Conservation (phyloP, 192 early-diverging fungal genomes). For the Fimicolochytrium jonesii region DNA sequence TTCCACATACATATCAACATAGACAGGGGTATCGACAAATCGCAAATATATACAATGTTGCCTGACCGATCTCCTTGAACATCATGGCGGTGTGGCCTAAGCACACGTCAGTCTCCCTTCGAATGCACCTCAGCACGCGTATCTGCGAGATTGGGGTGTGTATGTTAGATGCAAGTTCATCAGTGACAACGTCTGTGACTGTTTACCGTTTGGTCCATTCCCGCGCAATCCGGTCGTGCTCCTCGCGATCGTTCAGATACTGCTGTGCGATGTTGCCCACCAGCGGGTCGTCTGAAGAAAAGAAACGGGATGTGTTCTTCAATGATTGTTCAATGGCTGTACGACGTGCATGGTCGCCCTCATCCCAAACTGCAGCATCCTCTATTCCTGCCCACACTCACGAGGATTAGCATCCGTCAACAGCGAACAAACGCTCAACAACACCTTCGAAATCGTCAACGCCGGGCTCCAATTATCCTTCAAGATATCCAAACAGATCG, state of each 20-base stretch:
- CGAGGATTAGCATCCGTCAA: slow-evolving; percentile 93
- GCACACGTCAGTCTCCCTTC: too few species aligned
- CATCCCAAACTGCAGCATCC: neutral
- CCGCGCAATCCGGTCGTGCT: slow-evolving; percentile 82
- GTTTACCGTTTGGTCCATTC: slow-evolving; percentile 93
- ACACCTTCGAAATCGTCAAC: slow-evolving; percentile 90
- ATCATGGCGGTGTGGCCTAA: too few species aligned
- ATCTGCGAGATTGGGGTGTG: too few species aligned
- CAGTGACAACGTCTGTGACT: too few species aligned
- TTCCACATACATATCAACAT: too few species aligned
- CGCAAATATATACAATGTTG: too few species aligned
- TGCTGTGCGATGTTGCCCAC: slow-evolving; percentile 88
- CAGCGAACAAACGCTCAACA: slow-evolving; percentile 90
- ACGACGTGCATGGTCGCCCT: neutral
- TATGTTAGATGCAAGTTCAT: too few species aligned
- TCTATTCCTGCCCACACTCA: slow-evolving; percentile 39
- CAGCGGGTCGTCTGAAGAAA: slow-evolving; percentile 76
- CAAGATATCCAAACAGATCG: slow-evolving; percentile 90
- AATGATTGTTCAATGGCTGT: neutral
- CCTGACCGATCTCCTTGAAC: too few species aligned
- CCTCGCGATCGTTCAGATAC: slow-evolving; percentile 75
- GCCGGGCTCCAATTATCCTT: slow-evolving; percentile 98
- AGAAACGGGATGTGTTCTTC: slow-evolving; percentile 10
- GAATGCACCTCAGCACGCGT: too few species aligned
- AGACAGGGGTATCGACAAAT: too few species aligned